These are phyloP conservation scores for Brassica incana DNA, from an alignment of 345 rosid genomes.

Conservation along the genomic window DNA sequence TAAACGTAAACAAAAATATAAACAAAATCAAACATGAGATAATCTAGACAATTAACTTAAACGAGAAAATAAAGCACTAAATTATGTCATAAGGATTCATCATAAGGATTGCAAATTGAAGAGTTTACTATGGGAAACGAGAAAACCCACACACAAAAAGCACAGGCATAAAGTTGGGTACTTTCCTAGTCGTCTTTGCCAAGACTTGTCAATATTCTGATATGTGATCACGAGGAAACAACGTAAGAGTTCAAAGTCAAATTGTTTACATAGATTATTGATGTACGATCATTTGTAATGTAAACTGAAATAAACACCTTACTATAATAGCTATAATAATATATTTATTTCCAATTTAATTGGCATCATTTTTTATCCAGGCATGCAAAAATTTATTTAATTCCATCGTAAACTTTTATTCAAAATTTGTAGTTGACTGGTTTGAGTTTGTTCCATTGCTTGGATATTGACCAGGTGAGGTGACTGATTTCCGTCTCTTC, in stretches of 20 bases:
- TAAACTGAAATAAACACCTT: background rate
- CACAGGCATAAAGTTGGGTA: background rate
- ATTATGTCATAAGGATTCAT: background rate
- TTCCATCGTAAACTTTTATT: background rate
- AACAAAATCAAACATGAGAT: background rate
- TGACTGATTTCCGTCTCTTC: background rate
- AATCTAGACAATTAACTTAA: background rate
- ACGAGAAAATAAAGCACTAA: background rate
- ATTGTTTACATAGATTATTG: slow-evolving; percentile 4
- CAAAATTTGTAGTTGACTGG: background rate
- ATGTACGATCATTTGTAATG: background rate
- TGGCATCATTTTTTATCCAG: background rate
- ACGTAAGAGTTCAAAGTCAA: slow-evolving; percentile 12
- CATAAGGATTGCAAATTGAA: background rate
- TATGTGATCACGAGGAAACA: slow-evolving; percentile 7
- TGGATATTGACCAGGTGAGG: background rate
- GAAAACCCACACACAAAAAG: background rate
- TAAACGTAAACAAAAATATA: background rate
- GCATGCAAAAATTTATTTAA: background rate
- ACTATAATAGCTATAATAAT: background rate
- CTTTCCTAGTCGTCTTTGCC: background rate
- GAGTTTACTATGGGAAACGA: background rate
- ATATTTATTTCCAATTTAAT: background rate
- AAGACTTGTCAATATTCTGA: slow-evolving; percentile 20
- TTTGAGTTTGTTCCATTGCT: background rate